Percentiles rank a stretch among this genome's conserved stretches.
These are phyloP conservation scores for Calonectria pauciramosa DNA, from an alignment of 2,329 filamentous ascomycete species.

Conservation along the genomic window DNA sequence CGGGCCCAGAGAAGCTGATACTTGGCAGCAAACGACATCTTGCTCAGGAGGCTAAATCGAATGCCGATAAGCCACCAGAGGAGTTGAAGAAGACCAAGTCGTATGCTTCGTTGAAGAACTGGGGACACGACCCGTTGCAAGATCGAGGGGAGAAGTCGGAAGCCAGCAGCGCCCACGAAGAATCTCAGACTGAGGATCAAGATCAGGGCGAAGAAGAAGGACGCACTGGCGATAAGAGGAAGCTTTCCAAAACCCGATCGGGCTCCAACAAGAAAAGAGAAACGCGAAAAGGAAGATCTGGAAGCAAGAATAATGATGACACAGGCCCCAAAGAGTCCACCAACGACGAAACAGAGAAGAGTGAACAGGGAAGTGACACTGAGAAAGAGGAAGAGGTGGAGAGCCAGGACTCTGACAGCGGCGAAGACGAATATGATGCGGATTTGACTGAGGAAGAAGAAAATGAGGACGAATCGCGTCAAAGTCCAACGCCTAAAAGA, in stretches of 20 bases:
- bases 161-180: not conserved
- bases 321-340: not conserved
- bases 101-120: slow-evolving; percentile 74
- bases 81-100: slow-evolving; percentile 64
- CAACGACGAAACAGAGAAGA: slow-evolving; percentile 6
- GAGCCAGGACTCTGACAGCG: slow-evolving; percentile 30
- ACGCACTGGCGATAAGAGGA: slow-evolving; percentile 44
- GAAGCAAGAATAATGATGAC: not conserved
- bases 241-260: slow-evolving; percentile 36
- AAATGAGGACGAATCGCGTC: not conserved
- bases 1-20: not conserved
- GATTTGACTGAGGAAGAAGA: slow-evolving; percentile 22
- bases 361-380: slow-evolving; percentile 27
- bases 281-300: slow-evolving; percentile 42
- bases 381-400: slow-evolving; percentile 31
- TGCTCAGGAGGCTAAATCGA: slow-evolving; percentile 72
- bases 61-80: slow-evolving; percentile 63
- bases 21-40: slow-evolving; percentile 69
- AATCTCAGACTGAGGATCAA: slow-evolving; percentile 17
- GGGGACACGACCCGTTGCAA: slow-evolving; percentile 69
- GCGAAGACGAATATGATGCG: slow-evolving; percentile 29
- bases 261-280: slow-evolving; percentile 51
- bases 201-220: slow-evolving; percentile 29
- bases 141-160: slow-evolving; percentile 38
- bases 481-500: slow-evolving; percentile 43